Evolutionary conservation across 257 asterid genomes (phyloP), one percentile per base, ranked within the genome.

Genomic region (Coffea eugenioides): DNA sequence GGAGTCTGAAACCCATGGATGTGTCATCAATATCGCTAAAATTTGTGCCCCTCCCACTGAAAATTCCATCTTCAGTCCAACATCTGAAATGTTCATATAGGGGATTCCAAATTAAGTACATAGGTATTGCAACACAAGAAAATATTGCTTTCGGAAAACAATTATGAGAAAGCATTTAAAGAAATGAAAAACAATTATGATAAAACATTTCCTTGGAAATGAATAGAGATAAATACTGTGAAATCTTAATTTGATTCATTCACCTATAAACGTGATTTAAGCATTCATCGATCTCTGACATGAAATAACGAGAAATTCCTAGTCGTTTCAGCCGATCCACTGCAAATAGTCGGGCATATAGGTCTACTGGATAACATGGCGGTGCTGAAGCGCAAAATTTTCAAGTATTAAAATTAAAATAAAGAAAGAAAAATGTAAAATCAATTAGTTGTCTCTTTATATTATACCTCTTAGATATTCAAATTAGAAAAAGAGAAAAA

Each of bases 241-340:
- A 20, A 31, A 13, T 46, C 65, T 8, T 23, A 69, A 12, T 4
- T 3, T 36, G 7, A 62, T 41, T 65, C 8, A 2, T 23, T 21
- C 77, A 84, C 92, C 87, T 86, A 27, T 81, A 36, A 3, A 88
- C 84, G 52, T 88, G 80, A 18, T 72, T 52, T 48, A 90, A 68
- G 77, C 71, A 77, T 13, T 85, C 82, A 0, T 78, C 64, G 16
- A 90, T 88, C 80, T 90, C 90, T 2, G 88, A 8, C 36, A 69
- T 62, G 23, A 90, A 88, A 62, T 80, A 84, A 45, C 83, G 85
- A 43, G 88, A 88, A 51, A 90, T 80, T 69, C 93, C 90, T 8
- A 90, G 84, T 64, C 91, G 89, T 49, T 86, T 89, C 12, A 88
- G 84, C 48, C 93, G 76, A 79, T 90, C 93, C 27, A 88, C 80